phyloP scores from a whole-genome alignment of 345 rosid species.

The Populus ilicifolia region DNA sequence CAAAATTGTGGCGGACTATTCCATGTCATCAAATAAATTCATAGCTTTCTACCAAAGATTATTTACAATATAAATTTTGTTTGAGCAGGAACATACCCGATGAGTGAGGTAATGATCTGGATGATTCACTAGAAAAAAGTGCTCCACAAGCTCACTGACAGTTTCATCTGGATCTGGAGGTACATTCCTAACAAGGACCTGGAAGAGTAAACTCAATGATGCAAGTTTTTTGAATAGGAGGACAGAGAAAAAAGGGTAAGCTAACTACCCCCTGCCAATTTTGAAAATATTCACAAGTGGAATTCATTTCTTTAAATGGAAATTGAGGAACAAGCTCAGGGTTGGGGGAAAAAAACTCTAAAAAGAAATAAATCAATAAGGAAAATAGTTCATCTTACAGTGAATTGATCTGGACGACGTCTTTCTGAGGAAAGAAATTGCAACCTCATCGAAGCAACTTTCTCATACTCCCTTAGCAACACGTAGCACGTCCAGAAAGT shows the following conservation, averaged over 20 bases:
- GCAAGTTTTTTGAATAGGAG: neutral
- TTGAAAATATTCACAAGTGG: neutral
- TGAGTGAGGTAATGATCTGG: slow-evolving; percentile 72
- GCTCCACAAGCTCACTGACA: slow-evolving; percentile 82
- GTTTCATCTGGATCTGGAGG: slow-evolving; percentile 76
- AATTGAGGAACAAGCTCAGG: neutral
- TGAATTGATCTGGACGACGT: slow-evolving; percentile 91
- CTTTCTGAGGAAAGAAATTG: slow-evolving; percentile 73
- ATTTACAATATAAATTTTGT: neutral
- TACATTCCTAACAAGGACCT: slow-evolving; percentile 84
- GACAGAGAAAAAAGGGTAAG: neutral
- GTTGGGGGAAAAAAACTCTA: neutral
- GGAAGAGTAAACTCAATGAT: slow-evolving; percentile 7
- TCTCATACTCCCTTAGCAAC: slow-evolving; percentile 73
- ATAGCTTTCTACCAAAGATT: neutral
- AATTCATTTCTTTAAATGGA: neutral
- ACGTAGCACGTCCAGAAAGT: slow-evolving; percentile 89
- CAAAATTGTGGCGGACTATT: neutral
- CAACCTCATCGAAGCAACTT: slow-evolving; percentile 72
- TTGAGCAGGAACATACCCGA: slow-evolving; percentile 39
- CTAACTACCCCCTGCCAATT: neutral
- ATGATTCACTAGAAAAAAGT: slow-evolving; percentile 79
- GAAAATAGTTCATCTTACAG: slow-evolving; percentile 45
- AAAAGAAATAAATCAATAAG: neutral
- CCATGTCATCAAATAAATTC: neutral